Percentiles rank a stretch among this genome's conserved stretches.
Conservation (phyloP, 192 early-diverging fungal genomes). For the Irineochytrium annulatum region DNA sequence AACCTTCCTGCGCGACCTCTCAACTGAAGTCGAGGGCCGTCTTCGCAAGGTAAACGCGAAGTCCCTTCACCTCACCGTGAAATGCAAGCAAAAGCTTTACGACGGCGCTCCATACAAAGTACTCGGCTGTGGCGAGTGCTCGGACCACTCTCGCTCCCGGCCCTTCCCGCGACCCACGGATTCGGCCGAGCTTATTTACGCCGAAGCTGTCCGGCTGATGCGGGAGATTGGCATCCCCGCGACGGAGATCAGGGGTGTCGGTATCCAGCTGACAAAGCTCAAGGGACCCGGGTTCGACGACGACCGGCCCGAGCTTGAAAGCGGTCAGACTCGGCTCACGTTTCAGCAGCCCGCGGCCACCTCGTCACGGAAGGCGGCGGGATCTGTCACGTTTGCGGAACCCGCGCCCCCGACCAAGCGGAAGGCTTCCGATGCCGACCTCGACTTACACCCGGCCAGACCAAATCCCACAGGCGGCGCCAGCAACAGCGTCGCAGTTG, state of each 20-base stretch:
- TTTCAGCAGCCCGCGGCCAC: no score
- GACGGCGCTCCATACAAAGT: slow-evolving; percentile 46
- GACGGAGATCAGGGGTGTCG: slow-evolving; percentile 38
- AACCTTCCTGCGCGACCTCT: slow-evolving; percentile 63
- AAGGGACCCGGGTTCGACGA: slow-evolving; percentile 5
- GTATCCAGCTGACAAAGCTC: slow-evolving; percentile 35
- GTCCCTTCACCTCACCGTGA: slow-evolving; percentile 65
- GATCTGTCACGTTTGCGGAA: no score
- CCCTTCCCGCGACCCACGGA: slow-evolving; percentile 4
- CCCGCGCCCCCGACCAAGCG: no score
- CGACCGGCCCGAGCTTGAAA: not conserved
- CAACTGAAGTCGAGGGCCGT: slow-evolving; percentile 60
- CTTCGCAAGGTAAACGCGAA: slow-evolving; percentile 49
- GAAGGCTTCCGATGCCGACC: no score
- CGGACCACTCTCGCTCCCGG: slow-evolving; percentile 33
- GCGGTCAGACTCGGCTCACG: no score
- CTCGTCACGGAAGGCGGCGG: no score
- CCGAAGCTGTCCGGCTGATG: slow-evolving; percentile 21
- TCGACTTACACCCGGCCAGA: no score
- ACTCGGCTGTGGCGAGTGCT: slow-evolving; percentile 43
- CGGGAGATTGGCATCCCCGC: slow-evolving; percentile 20
- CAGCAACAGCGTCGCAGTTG: no score
- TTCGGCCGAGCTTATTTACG: slow-evolving; percentile 7
- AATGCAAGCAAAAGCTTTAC: slow-evolving; percentile 48
- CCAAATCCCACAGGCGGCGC: no score